These are phyloP conservation scores for Acacia acuminata DNA, from an alignment of 306 rosid species.

Conservation along the genomic window DNA sequence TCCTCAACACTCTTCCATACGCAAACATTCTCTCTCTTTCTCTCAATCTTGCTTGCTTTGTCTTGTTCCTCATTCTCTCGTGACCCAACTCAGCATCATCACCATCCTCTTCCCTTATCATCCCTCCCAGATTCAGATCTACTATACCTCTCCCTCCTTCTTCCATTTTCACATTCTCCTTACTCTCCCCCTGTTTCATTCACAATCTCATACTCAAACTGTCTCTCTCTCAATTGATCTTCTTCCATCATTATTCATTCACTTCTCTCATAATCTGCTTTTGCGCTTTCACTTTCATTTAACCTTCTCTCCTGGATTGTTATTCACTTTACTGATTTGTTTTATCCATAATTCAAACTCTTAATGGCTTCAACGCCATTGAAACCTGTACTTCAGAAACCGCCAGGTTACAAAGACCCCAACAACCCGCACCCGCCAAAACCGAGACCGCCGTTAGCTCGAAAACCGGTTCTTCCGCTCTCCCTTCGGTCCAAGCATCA, in stretches of 20 bases:
- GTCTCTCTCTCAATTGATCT: background rate
- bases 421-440: background rate
- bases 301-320: background rate
- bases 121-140: conserved; percentile 7
- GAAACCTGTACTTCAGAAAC: conserved; percentile 62
- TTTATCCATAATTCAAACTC: background rate
- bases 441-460: conserved; percentile 25
- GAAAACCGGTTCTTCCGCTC: conserved; percentile 30
- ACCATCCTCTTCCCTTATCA: background rate
- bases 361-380: conserved; percentile 44
- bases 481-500: background rate
- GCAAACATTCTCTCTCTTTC: background rate
- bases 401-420: conserved; percentile 68
- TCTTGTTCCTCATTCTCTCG: conserved; percentile 14
- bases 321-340: background rate
- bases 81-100: conserved; percentile 13
- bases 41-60: conserved; percentile 1
- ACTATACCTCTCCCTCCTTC: background rate
- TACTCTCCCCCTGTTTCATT: background rate
- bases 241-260: background rate
- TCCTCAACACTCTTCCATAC: background rate
- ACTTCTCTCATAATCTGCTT: background rate
- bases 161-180: background rate
- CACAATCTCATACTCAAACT: background rate
- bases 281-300: background rate